A percentile compares a stretch with the other conserved stretches of the same genome.
These are phyloP conservation scores for Aureobasidium sp. DNA, from an alignment of 2,329 filamentous ascomycete genomes.

Conservation along the genomic window DNA sequence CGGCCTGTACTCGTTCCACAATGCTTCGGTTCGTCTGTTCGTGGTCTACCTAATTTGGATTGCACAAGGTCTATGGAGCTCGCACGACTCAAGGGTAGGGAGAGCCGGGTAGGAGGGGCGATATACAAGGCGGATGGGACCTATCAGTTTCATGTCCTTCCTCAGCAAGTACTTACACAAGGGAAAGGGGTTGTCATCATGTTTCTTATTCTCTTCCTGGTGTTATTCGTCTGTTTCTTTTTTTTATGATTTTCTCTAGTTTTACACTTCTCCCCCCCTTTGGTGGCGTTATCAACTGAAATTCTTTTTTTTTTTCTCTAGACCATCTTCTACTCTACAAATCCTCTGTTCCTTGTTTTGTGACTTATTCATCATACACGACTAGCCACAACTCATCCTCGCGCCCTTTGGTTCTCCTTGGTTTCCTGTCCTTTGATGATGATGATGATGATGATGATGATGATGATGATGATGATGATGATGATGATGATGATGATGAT, in stretches of 20 bases:
- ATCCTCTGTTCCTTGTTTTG: too few species aligned
- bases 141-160: background rate
- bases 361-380: too few species aligned
- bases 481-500: too few species aligned
- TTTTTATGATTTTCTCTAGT: background rate
- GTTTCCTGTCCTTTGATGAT: too few species aligned
- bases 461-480: too few species aligned
- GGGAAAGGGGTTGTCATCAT: background rate
- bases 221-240: background rate
- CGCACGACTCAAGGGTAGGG: background rate
- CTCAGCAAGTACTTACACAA: background rate
- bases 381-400: too few species aligned
- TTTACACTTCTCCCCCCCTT: constrained; percentile 4
- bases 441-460: too few species aligned
- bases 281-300: constrained; percentile 14
- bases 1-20: background rate
- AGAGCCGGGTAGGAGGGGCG: background rate
- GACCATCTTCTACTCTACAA: too few species aligned
- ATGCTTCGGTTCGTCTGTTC: background rate
- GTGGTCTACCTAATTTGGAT: constrained; percentile 2
- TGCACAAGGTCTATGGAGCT: background rate
- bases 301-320: background rate
- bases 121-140: background rate
- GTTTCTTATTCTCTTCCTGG: background rate
- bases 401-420: too few species aligned